A percentile compares a stretch with the other conserved stretches of the same genome.
These are phyloP conservation scores for Wickerhamiella spandovensis DNA, from an alignment of 805 yeast genomes.

Conservation along the genomic window DNA sequence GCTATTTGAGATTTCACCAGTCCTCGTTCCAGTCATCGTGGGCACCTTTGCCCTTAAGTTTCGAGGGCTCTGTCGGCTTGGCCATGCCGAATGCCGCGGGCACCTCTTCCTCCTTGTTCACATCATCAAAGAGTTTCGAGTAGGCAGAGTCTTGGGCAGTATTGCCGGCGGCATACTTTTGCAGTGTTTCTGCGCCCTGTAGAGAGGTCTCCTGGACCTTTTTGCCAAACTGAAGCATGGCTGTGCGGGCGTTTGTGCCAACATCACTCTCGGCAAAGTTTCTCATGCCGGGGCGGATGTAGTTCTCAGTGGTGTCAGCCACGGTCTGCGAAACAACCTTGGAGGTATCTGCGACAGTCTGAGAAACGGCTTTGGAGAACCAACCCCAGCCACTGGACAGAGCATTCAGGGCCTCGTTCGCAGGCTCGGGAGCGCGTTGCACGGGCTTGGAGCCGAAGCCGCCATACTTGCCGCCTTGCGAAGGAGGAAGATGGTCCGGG, in stretches of 20 bases:
- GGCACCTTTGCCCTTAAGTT: neutral
- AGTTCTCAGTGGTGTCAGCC: conserved; percentile 72
- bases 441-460: conserved; percentile 74
- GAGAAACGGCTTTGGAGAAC: conserved; percentile 71
- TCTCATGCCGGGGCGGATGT: conserved; percentile 81
- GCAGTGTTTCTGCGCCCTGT: conserved; percentile 57
- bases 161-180: conserved; percentile 33
- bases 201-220: conserved; percentile 80
- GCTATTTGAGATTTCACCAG: neutral
- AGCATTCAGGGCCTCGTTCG: conserved; percentile 75
- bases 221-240: conserved; percentile 95
- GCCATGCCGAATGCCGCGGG: neutral
- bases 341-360: conserved; percentile 67
- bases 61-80: neutral
- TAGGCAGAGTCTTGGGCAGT: conserved; percentile 8
- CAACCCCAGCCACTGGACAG: conserved; percentile 88
- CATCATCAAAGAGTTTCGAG: conserved; percentile 14
- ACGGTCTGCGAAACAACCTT: conserved; percentile 56
- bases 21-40: conserved; percentile 2
- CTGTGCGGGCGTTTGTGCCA: conserved; percentile 70
- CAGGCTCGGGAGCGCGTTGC: conserved; percentile 33
- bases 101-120: neutral
- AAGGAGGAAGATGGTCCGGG: conserved; percentile 74
- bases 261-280: conserved; percentile 70
- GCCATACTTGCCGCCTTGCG: conserved; percentile 83